These are phyloP conservation scores for Aspergillus puulaauensis DNA, from an alignment of 2,329 filamentous ascomycete genomes.

Conservation along the genomic window DNA sequence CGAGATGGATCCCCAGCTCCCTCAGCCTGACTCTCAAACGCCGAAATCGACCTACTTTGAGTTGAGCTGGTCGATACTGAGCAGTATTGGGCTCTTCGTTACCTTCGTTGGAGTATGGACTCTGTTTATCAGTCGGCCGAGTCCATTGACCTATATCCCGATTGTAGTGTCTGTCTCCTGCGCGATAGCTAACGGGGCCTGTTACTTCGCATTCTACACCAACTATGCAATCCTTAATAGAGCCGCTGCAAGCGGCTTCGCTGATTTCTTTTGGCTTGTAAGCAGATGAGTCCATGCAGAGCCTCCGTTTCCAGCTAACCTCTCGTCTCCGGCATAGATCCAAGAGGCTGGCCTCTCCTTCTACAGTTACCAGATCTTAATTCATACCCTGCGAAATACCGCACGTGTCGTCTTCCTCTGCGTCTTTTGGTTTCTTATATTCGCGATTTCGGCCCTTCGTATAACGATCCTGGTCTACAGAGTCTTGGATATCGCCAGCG, in stretches of 20 bases:
- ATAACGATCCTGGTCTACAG: slow-evolving; percentile 1
- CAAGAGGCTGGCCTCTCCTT: slow-evolving; percentile 11
- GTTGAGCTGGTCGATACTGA: slow-evolving; percentile 8
- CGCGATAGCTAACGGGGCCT: slow-evolving; percentile 7
- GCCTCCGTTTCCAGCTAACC: background rate
- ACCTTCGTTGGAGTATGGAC: slow-evolving; percentile 6
- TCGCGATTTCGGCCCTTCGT: background rate
- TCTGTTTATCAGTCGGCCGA: slow-evolving; percentile 2
- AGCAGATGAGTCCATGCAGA: background rate
- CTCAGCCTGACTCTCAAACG: background rate
- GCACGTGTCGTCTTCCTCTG: slow-evolving; percentile 1
- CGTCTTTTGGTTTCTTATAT: slow-evolving; percentile 2
- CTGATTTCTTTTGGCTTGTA: slow-evolving; percentile 12
- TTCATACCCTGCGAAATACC: slow-evolving; percentile 3
- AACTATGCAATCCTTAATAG: background rate
- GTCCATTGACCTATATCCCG: slow-evolving; percentile 7
- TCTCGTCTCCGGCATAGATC: background rate
- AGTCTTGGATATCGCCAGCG: background rate
- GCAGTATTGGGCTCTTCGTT: slow-evolving; percentile 9
- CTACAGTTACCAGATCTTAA: slow-evolving; percentile 12
- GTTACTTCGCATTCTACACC: slow-evolving; percentile 12
- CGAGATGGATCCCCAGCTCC: background rate
- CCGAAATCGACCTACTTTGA: slow-evolving; percentile 7
- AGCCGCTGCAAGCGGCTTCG: slow-evolving; percentile 7
- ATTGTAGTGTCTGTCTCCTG: slow-evolving; percentile 7